Evolutionary conservation across 768 basidiomycete species (phyloP), one percentile per base, ranked within the genome.

Genomic region (Serendipita vermifera): DNA sequence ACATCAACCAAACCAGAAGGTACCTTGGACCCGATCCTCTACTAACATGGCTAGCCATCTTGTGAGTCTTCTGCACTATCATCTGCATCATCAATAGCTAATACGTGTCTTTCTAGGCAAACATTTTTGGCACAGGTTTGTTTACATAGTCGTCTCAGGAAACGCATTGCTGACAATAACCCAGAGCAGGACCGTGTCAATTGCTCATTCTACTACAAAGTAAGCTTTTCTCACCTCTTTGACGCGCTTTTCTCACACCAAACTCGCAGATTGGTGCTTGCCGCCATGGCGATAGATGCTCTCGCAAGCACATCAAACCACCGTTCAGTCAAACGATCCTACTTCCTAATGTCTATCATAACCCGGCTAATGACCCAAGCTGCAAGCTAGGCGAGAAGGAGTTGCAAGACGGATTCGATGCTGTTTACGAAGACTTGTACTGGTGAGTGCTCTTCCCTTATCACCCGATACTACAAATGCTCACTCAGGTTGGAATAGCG

Each of bases 181-280:
- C 5, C 54, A 59, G 87, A 90, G 69, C 87, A 89, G 69, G 87
- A 89, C 67, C 84, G 93, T 63, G 94, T 99, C 60, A 99, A 99
- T 68, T 99, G 94, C 67, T 97, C 93, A 1, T 98, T 99, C 74
- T 98, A 96, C 72, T 92, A 94, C 75, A 94, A 94, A 73, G 87
- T 87, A 59, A 32, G 78, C 68, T 35, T 29, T 20, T 35, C 46
- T 20, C 15, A 38, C 35, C 57, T 55, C 14, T 43, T 2, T 55
- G n/a, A 20, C 38, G 3, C 14, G 38, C 39, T 38, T 38, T 38
- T 33, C 9, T 26, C n/a, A 57, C 39, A 22, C 20, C 46, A 17
- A n/a, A 26, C 40, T 33, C 57, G 35, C 58, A 93, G 87, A 99
- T 99, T 73, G 96, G 96, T 58, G 96, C 96, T 43, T 99, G 96